Evolutionary conservation across 306 rosid species (phyloP), one percentile per base, ranked within the genome.

Genomic region (Mimosa bimucronata): DNA sequence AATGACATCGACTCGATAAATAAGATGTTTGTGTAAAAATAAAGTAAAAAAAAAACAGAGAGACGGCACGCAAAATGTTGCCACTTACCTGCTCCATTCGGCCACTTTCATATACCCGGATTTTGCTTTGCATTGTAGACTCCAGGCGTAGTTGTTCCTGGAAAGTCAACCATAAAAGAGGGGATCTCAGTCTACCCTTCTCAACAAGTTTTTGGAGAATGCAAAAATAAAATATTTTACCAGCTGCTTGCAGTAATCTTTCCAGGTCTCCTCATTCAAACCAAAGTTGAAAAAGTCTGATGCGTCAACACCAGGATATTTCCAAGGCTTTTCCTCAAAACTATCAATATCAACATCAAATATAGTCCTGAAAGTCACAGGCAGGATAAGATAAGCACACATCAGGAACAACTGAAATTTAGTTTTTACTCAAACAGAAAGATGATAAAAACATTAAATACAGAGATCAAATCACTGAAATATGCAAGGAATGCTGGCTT

Each of bases 121-220:
- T 96, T 86, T 90, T 96, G 90, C 97, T 93, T 89, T 96, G 99
- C 99, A 96, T 96, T 8, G 99, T 96, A 81, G 97, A 88, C 89
- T 96, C 99, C 83, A 96, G 79, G 78, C 99, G 99, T 31, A 93
- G 92, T 86, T 91, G 99, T 83, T 96, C 99, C 99, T 96, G 85
- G 38, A 85, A 77, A 83, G 70, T 40, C 65, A 74, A 77, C 31
- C 62, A 62, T 28, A 4, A 6, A 13, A 8, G 18, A 26, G 6
- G 14, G 1, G 28, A 15, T 79, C 67, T 82, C 57, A 80, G 62
- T 80, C 82, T 21, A 40, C 50, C 21, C 48, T 55, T 55, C 62
- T 55, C 69, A 69, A 55, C 50, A 50, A 80, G 71, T n/a, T 76
- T 68, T 66, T 53, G 28, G 42, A 78, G 30, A 55, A 44, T 52